Evolutionary conservation across 768 basidiomycete genomes (phyloP), one percentile per base, ranked within the genome.

Genomic region (Clathrus columnatus): DNA sequence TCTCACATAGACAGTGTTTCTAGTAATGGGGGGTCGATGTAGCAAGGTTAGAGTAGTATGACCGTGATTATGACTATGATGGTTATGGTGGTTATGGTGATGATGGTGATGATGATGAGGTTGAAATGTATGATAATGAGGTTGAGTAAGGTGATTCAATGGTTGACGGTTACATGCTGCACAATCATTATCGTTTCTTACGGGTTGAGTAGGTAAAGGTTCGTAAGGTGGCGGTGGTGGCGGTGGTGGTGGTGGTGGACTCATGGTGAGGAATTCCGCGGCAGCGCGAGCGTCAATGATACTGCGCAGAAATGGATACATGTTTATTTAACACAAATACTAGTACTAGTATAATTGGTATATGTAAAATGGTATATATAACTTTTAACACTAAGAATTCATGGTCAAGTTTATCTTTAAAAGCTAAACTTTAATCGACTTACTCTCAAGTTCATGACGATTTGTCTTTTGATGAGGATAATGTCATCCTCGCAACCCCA

Each of bases 401-500:
- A 2, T 16, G 11, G 20, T 47, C 7, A 20, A 26, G 45, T 46
- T 11, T 18, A 42, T 42, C 18, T 18, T 42, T 11, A 11, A 42
- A 18, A 18, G 41, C 41, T 42, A 42, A 48, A 1, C 2, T 20
- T 48, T 20, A n/a, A 11, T n/a, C 26, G 23, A n/a, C 2, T 21
- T 4, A 48, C 48, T 29, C 28, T 7, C 26, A 21, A 28, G 1
- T 32, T 8, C 2, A 7, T 17, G 27, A 28, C 29, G 30, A 51
- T n/a, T 51, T 51, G 6, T 16, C 29, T 51, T 48, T 26, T 42
- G 56, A 7, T 27, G 28, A 36, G 10, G 42, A 48, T 18, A 57
- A 26, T 16, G 27, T 78, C 82, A 88, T 80, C 63, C 72, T 80
- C 5, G 85, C 83, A 46, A 85, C 68, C 66, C 78, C 71, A 5